Conservation (phyloP, 1,284 basidiomycete genomes). For the Tylopilus orsonianus region DNA sequence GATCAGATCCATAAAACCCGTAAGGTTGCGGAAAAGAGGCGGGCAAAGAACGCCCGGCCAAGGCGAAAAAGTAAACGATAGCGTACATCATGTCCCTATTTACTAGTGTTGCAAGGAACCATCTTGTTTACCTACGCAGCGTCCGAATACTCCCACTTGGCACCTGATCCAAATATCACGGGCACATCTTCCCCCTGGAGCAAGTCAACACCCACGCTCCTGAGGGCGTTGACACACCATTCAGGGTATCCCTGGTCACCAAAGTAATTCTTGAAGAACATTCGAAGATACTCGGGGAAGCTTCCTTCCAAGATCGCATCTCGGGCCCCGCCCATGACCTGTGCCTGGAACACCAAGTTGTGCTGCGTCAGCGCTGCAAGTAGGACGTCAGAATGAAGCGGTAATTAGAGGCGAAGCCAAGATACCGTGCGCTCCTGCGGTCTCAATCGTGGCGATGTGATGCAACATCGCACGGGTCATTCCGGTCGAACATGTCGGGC, state of each 20-base stretch:
- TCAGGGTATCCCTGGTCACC: slow-evolving; percentile 69
- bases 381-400: slow-evolving; percentile 21
- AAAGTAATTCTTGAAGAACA: slow-evolving; percentile 75
- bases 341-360: slow-evolving; percentile 80
- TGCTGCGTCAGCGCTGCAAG: slow-evolving; percentile 70
- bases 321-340: slow-evolving; percentile 75
- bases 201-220: slow-evolving; percentile 74
- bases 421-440: slow-evolving; percentile 75
- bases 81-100: slow-evolving; percentile 15
- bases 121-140: slow-evolving; percentile 17
- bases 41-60: slow-evolving; percentile 76
- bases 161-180: slow-evolving; percentile 59
- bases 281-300: slow-evolving; percentile 73
- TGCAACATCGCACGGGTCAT: slow-evolving; percentile 71
- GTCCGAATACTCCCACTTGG: slow-evolving; percentile 72
- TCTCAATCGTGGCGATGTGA: slow-evolving; percentile 73
- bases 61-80: slow-evolving; percentile 51
- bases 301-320: slow-evolving; percentile 73
- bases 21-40: slow-evolving; percentile 58
- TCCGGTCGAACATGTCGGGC: slow-evolving; percentile 70
- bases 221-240: slow-evolving; percentile 80
- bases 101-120: slow-evolving; percentile 2
- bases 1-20: slow-evolving; percentile 83
- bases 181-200: slow-evolving; percentile 50
- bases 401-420: slow-evolving; percentile 23